Conservation (phyloP, 345 rosid species). For the Gossypium anomalum region DNA sequence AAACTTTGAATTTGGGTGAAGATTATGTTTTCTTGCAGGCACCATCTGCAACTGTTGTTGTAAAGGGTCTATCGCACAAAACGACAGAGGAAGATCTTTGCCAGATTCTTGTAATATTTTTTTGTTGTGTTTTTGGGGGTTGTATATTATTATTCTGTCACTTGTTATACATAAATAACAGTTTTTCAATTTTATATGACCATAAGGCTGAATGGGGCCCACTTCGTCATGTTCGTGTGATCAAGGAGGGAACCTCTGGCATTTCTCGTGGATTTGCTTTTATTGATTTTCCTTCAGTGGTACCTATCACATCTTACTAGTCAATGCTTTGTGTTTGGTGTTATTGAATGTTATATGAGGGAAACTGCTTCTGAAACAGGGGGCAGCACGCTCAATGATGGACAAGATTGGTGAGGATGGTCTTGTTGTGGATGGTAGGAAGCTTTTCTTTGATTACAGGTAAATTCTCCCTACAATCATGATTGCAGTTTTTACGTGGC, state of each 20-base stretch:
- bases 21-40: slow-evolving; percentile 42
- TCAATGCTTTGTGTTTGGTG: slow-evolving; percentile 5
- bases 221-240: slow-evolving; percentile 86
- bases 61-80: slow-evolving; percentile 91
- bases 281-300: slow-evolving; percentile 91
- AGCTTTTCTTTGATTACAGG: slow-evolving; percentile 85
- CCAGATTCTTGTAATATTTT: slow-evolving; percentile 74
- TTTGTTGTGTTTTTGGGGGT: slow-evolving; percentile 1
- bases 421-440: slow-evolving; percentile 79
- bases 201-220: slow-evolving; percentile 95
- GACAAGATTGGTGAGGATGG: slow-evolving; percentile 75
- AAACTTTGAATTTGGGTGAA: slow-evolving; percentile 5
- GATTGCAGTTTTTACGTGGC: not conserved
- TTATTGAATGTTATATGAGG: slow-evolving; percentile 17
- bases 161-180: not conserved
- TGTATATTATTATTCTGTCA: not conserved
- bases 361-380: slow-evolving; percentile 39
- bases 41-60: slow-evolving; percentile 90
- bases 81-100: slow-evolving; percentile 90
- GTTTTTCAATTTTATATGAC: slow-evolving; percentile 13
- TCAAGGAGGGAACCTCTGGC: slow-evolving; percentile 85
- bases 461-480: slow-evolving; percentile 20
- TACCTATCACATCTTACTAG: slow-evolving; percentile 23
- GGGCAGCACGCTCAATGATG: slow-evolving; percentile 87
- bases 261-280: slow-evolving; percentile 95